Conservation (phyloP, 371 early-diverging fungal genomes). For the Saksenaea oblongispora region DNA sequence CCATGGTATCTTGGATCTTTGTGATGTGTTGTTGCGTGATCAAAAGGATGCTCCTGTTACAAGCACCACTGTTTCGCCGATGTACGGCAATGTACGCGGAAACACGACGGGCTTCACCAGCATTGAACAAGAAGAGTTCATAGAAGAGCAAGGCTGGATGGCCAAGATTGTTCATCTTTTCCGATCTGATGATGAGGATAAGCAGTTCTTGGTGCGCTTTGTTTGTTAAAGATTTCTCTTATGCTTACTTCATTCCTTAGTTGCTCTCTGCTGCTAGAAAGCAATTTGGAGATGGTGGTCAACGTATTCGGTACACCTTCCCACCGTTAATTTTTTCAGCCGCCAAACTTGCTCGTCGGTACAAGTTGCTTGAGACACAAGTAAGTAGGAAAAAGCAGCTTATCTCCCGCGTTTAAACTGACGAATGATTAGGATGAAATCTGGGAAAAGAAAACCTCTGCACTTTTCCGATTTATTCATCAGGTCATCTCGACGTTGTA, state of each 20-base stretch:
- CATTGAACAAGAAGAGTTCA: slow-evolving; percentile 70
- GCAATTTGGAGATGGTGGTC: slow-evolving; percentile 81
- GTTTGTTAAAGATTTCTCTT: background rate
- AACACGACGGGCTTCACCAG: slow-evolving; percentile 28
- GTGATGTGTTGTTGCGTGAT: slow-evolving; percentile 79
- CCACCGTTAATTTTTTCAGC: slow-evolving; percentile 80
- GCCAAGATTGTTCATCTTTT: slow-evolving; percentile 86
- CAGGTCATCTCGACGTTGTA: slow-evolving; percentile 71
- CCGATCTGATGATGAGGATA: slow-evolving; percentile 65
- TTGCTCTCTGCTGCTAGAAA: slow-evolving; percentile 79
- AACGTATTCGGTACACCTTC: slow-evolving; percentile 83
- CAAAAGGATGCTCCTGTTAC: slow-evolving; percentile 63
- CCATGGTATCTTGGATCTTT: slow-evolving; percentile 79
- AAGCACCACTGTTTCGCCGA: slow-evolving; percentile 18
- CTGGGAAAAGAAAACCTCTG: slow-evolving; percentile 65
- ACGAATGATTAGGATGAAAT: slow-evolving; percentile 47
- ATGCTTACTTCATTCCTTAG: slow-evolving; percentile 20
- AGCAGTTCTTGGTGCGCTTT: slow-evolving; percentile 69
- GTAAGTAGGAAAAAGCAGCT: slow-evolving; percentile 11
- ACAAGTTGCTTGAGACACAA: slow-evolving; percentile 43
- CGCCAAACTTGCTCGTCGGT: slow-evolving; percentile 71
- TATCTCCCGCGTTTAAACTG: background rate
- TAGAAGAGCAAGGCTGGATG: slow-evolving; percentile 83
- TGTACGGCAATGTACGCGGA: slow-evolving; percentile 20
- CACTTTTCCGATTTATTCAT: slow-evolving; percentile 76